phyloP scores from a whole-genome alignment of 2,329 filamentous ascomycete species.

The Esteya vermicola region DNA sequence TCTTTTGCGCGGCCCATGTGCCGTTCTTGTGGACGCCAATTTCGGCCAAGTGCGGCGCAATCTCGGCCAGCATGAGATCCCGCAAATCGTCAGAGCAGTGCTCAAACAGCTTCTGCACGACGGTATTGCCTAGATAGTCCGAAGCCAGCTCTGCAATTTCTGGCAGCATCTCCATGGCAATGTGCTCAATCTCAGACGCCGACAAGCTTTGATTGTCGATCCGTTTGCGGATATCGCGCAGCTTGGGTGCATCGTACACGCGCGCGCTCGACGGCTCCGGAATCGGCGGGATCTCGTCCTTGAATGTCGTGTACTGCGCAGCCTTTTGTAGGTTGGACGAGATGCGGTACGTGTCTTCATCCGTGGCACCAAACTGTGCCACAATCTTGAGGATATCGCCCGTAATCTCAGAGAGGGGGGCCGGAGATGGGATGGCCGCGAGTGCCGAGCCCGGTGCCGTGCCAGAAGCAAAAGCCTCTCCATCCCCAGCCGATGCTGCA shows the following conservation, averaged over 20 bases:
- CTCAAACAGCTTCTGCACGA: conserved; percentile 98
- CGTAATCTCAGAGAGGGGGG: conserved; percentile 64
- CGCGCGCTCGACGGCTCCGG: conserved; percentile 79
- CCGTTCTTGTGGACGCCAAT: conserved; percentile 99
- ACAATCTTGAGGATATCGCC: conserved; percentile 76
- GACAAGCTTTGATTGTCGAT: conserved; percentile 91
- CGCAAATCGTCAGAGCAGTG: conserved; percentile 84
- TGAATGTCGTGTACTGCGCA: conserved; percentile 57
- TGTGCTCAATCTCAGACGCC: conserved; percentile 77
- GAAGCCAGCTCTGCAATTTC: conserved; percentile 92
- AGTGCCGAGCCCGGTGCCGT: conserved; percentile 20
- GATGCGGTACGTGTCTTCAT: conserved; percentile 64
- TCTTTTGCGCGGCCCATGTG: conserved; percentile 98
- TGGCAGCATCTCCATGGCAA: conserved; percentile 85
- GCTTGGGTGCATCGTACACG: conserved; percentile 83
- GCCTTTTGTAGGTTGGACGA: conserved; percentile 60
- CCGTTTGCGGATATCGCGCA: conserved; percentile 90
- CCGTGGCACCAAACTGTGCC: conserved; percentile 70
- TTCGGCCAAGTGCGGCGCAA: conserved; percentile 83
- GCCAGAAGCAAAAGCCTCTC: conserved; percentile 5
- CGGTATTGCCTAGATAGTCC: conserved; percentile 95
- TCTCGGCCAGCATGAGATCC: conserved; percentile 79
- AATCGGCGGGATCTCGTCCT: conserved; percentile 77
- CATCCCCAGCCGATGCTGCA: background rate
- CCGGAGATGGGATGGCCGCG: conserved; percentile 45